phyloP scores from a whole-genome alignment of 2,329 filamentous ascomycete genomes.

The Pleoardoris graminearum region DNA sequence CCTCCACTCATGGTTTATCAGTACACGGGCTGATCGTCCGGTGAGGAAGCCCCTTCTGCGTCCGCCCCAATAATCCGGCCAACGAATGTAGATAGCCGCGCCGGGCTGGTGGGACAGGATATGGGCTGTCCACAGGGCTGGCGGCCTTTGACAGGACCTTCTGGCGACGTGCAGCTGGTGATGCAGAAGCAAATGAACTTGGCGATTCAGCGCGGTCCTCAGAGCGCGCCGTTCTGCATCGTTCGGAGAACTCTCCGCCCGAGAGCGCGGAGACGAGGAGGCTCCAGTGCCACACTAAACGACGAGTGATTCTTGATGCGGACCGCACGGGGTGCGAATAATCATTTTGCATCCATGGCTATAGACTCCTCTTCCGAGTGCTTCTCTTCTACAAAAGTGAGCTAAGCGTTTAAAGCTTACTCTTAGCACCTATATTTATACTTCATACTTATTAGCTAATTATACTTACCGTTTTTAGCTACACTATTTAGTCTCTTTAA shows the following conservation, averaged over 20 bases:
- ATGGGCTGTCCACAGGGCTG: constrained; percentile 4
- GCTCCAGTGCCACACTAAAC: not conserved
- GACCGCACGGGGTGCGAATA: too few species aligned
- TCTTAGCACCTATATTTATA: too few species aligned
- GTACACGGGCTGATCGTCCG: not conserved
- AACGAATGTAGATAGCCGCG: not conserved
- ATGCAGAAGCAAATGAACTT: not conserved
- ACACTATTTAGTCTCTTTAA: too few species aligned
- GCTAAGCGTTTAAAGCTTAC: too few species aligned
- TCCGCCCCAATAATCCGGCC: not conserved
- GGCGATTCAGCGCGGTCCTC: not conserved
- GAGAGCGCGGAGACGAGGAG: not conserved
- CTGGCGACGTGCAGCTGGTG: constrained; percentile 1
- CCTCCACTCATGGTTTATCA: constrained; percentile 1
- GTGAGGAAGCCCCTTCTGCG: not conserved
- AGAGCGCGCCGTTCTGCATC: not conserved
- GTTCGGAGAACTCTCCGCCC: not conserved
- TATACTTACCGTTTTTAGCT: too few species aligned
- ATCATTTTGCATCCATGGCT: too few species aligned
- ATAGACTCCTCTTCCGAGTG: too few species aligned
- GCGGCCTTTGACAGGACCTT: not conserved
- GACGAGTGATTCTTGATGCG: not conserved
- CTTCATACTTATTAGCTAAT: too few species aligned
- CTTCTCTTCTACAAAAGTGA: too few species aligned
- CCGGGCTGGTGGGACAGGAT: not conserved